Percentiles rank a stretch among this genome's conserved stretches.
phyloP scores from a whole-genome alignment of 2,329 filamentous ascomycete species.

The Alternaria arbusti region DNA sequence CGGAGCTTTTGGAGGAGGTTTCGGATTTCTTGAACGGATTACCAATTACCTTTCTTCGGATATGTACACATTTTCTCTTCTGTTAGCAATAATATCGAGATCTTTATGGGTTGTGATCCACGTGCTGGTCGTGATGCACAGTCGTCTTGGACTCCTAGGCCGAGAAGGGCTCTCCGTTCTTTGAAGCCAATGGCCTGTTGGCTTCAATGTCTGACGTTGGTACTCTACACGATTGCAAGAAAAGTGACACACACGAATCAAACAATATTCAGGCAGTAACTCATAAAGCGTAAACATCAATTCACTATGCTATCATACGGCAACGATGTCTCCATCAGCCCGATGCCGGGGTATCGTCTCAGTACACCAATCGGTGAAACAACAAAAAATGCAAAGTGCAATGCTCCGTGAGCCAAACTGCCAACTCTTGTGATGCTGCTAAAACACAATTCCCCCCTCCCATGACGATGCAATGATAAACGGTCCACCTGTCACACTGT shows the following conservation, averaged over 20 bases:
- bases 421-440: neutral
- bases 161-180: neutral
- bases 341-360: constrained; percentile 6
- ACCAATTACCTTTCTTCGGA: constrained; percentile 1
- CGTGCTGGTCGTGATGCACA: neutral
- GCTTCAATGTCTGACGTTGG: neutral
- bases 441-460: neutral
- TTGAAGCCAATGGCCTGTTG: neutral
- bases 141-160: neutral
- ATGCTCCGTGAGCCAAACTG: neutral
- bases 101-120: neutral
- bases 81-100: neutral
- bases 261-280: neutral
- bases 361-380: neutral
- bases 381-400: neutral
- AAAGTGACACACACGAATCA: neutral
- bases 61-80: constrained; percentile 22
- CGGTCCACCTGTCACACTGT: neutral
- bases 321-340: neutral
- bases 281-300: neutral
- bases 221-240: neutral
- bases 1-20: constrained; percentile 27
- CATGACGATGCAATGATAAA: neutral
- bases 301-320: neutral
- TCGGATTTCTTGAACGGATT: constrained; percentile 15